These are phyloP conservation scores for Podosphaera xanthii DNA, from an alignment of 2,329 filamentous ascomycete genomes.

Conservation along the genomic window DNA sequence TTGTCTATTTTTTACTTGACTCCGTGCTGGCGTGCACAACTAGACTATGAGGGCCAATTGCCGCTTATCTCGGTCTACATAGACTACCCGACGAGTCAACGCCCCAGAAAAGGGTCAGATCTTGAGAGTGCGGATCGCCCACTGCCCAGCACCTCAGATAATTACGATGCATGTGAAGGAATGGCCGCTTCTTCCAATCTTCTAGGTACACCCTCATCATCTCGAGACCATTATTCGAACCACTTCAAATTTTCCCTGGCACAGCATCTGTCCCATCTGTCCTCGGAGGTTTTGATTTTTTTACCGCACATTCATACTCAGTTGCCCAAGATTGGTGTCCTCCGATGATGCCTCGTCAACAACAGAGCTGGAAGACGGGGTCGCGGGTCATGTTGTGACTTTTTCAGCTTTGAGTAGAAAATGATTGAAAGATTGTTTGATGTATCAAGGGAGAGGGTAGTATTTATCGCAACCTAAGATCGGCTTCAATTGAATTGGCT, in stretches of 20 bases:
- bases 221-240: not conserved
- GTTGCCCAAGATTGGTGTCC: not conserved
- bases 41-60: too few species aligned
- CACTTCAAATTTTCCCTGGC: not conserved
- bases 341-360: not conserved
- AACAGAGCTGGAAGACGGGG: not conserved
- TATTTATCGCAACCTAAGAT: not conserved
- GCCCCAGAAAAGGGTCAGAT: not conserved
- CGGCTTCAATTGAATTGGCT: not conserved
- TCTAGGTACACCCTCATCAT: not conserved
- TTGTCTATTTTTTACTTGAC: too few species aligned
- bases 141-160: not conserved
- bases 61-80: not conserved
- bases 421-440: not conserved
- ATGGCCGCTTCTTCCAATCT: not conserved
- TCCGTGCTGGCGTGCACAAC: too few species aligned
- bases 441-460: not conserved
- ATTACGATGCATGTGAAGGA: not conserved
- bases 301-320: not conserved
- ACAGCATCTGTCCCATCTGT: not conserved
- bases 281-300: not conserved
- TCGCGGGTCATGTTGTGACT: not conserved
- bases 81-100: not conserved
- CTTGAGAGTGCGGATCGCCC: not conserved
- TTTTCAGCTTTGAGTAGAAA: not conserved